Percentiles rank a stretch among this genome's conserved stretches.
Evolutionary conservation across 2,329 filamentous ascomycete species (phyloP).

Genomic region (Amauroascus niger): DNA sequence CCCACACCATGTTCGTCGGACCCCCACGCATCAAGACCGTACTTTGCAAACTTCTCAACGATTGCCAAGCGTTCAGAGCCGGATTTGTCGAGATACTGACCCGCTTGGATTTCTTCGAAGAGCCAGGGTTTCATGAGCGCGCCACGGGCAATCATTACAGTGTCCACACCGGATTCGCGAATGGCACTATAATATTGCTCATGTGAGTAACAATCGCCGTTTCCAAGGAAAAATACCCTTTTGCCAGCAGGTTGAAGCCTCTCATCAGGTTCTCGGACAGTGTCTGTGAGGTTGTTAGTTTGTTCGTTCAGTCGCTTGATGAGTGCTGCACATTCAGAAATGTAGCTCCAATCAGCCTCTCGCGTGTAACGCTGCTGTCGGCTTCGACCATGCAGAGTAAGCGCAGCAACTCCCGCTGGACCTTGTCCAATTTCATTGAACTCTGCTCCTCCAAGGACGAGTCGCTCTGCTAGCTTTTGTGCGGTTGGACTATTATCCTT

Average conservation of each 20-base stretch:
- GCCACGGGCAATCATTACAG: slow-evolving; percentile 94
- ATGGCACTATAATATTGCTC: slow-evolving; percentile 74
- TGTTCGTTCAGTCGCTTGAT: slow-evolving; percentile 70
- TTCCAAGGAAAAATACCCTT: slow-evolving; percentile 86
- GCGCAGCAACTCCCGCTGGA: slow-evolving; percentile 78
- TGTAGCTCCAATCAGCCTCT: slow-evolving; percentile 90
- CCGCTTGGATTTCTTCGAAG: slow-evolving; percentile 87
- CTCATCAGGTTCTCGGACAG: slow-evolving; percentile 63
- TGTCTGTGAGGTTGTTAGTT: slow-evolving; percentile 60
- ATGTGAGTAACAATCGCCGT: slow-evolving; percentile 93
- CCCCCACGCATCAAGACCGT: slow-evolving; percentile 90
- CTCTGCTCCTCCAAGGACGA: slow-evolving; percentile 70
- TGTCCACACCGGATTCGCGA: slow-evolving; percentile 68
- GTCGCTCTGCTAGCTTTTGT: slow-evolving; percentile 67
- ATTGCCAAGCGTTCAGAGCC: slow-evolving; percentile 75
- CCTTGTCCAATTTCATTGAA: slow-evolving; percentile 56
- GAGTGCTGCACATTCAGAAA: slow-evolving; percentile 75
- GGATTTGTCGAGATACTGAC: slow-evolving; percentile 93
- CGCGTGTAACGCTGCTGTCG: slow-evolving; percentile 90
- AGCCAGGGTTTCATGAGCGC: slow-evolving; percentile 97
- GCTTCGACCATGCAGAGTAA: slow-evolving; percentile 87
- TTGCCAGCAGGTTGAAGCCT: slow-evolving; percentile 59
- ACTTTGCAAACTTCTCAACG: slow-evolving; percentile 79
- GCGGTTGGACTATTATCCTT: slow-evolving; percentile 70
- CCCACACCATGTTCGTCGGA: slow-evolving; percentile 90